These are phyloP conservation scores for Boletus reticulatus DNA, from an alignment of 768 basidiomycete species.

Conservation along the genomic window DNA sequence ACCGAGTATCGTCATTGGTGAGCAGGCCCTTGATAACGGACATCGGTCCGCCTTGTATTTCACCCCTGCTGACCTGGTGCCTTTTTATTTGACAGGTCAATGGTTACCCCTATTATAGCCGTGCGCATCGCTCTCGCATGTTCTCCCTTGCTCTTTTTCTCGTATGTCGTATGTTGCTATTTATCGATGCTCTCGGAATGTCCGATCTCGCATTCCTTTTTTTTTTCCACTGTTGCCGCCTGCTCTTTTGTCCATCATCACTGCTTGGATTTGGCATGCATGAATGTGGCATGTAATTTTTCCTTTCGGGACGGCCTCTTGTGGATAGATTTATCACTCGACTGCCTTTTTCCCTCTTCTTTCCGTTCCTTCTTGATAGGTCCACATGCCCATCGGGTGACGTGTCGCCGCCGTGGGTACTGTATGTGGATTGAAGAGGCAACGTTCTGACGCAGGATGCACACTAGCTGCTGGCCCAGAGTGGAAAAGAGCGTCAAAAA, in stretches of 20 bases:
- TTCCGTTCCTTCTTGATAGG: not conserved
- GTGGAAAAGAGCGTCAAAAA: not conserved
- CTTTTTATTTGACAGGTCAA: conserved; percentile 56
- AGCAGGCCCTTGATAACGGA: conserved; percentile 16
- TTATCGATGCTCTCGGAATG: conserved; percentile 1
- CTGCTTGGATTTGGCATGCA: not conserved
- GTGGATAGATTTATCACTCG: not conserved
- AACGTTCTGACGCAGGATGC: not conserved
- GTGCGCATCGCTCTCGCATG: not conserved
- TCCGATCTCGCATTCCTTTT: conserved; percentile 1
- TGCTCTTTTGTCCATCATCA: not conserved
- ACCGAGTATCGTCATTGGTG: conserved; percentile 86
- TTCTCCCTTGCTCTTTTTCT: not conserved
- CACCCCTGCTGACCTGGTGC: not conserved
- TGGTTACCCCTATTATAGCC: conserved; percentile 77
- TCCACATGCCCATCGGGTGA: not conserved
- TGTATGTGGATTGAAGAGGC: not conserved
- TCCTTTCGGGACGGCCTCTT: not conserved
- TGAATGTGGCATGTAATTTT: no score
- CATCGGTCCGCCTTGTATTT: no score
- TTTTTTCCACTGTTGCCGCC: not conserved
- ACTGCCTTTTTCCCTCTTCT: not conserved
- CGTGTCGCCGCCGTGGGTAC: not conserved
- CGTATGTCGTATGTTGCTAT: conserved; percentile 15
- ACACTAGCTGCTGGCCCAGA: not conserved